Evolutionary conservation across 2,329 filamentous ascomycete genomes (phyloP), one percentile per base, ranked within the genome.

Genomic region (Aspergillus flavus): DNA sequence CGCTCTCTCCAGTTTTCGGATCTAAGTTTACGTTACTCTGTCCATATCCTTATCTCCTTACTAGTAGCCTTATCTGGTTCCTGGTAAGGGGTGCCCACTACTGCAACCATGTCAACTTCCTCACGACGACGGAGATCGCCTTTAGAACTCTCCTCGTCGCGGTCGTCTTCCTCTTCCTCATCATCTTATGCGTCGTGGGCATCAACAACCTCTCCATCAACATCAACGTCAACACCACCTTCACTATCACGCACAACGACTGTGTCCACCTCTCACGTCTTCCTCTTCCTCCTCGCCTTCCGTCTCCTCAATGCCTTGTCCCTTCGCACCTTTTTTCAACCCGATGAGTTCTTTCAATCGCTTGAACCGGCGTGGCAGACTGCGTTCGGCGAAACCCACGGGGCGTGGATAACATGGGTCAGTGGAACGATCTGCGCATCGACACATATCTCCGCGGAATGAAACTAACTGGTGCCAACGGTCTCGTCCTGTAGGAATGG

Each of bases 391-490:
- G 73, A 82, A 2, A 76, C 84, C 16, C 91, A 89, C 77, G 91
- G 91, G 66, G 92, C 94, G 32, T 99, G 94, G 92, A 85, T 97
- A 72, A 99, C 95, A 66, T 99, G 95, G 95, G 94, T 96, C 84
- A 73, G 85, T 81, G 61, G 48, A 19, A 14, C 7, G 39, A 32
- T 54, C 57, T 28, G 30, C 34, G n/a, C 23, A 28, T 9, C 6
- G 39, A 21, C 55, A 57, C 30, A 50, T 9, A 19, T 41, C 19
- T 41, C 39, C 6, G 39, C 39, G 39, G 39, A 10, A n/a, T n/a
- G 6, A n/a, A 41, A 46, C 43, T 23, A 66, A 45, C 36, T 26
- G 56, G 46, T 10, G 28, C 28, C 10, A 11, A 52, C 12, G 21
- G 48, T 9, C 5, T 59, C 55, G 26, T 39, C 57, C 28, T 52